phyloP scores from a whole-genome alignment of 441 rosid genomes.

The Monsonia emarginata region DNA sequence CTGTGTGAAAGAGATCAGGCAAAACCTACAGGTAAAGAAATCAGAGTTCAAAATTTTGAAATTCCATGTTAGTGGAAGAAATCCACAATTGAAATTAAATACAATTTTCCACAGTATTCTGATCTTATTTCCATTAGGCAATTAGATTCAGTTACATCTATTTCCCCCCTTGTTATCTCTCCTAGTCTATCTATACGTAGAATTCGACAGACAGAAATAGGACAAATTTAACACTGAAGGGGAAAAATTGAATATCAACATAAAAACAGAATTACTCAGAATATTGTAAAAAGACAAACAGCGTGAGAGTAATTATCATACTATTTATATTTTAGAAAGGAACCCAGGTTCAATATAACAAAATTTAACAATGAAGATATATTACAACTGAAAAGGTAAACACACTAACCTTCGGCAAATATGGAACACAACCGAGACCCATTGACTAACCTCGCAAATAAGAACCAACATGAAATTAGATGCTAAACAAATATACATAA shows the following conservation, averaged over 20 bases:
- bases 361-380: background rate
- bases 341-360: background rate
- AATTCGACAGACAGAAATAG: background rate
- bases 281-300: background rate
- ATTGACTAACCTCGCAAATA: conserved; percentile 79
- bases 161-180: background rate
- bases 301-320: background rate
- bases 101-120: background rate
- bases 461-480: conserved; percentile 15
- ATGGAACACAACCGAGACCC: conserved; percentile 98
- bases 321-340: background rate
- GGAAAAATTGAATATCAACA: background rate
- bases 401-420: conserved; percentile 81
- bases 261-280: background rate
- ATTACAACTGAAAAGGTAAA: conserved; percentile 3
- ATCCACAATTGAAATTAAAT: background rate
- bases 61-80: background rate
- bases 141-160: background rate
- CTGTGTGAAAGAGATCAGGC: conserved; percentile 94
- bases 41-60: background rate
- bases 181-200: background rate
- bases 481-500: conserved; percentile 1
- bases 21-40: conserved; percentile 57
- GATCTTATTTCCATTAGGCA: background rate
- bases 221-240: background rate